A percentile compares a stretch with the other conserved stretches of the same genome.
phyloP scores from a whole-genome alignment of 1,139 yeast genomes.

The Taphrina deformans region DNA sequence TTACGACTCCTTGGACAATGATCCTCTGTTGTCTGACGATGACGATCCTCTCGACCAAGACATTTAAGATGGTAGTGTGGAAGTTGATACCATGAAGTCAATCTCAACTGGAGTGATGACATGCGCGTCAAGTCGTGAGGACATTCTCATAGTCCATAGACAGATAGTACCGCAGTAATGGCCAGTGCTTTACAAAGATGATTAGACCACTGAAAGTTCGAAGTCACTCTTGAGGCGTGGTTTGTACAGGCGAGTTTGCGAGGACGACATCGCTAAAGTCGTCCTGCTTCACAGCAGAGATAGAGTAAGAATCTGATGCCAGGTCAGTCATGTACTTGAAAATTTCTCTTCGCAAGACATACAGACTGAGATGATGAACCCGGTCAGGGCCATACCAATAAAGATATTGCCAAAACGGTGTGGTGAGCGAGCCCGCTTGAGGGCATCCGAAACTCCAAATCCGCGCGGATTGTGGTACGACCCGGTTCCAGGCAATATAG shows the following conservation, averaged over 20 bases:
- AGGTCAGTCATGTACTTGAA: not conserved
- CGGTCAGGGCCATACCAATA: slow-evolving; percentile 22
- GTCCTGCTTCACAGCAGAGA: slow-evolving; percentile 34
- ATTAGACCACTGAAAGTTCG: too few species aligned
- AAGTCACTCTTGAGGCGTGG: not conserved
- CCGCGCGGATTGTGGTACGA: slow-evolving; percentile 9
- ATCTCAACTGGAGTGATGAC: not conserved
- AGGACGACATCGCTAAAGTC: slow-evolving; percentile 34
- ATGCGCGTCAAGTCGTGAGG: not conserved
- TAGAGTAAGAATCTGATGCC: slow-evolving; percentile 27
- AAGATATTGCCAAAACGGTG: slow-evolving; percentile 24
- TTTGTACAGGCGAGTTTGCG: slow-evolving; percentile 10
- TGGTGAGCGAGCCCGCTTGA: slow-evolving; percentile 16
- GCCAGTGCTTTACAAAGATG: not conserved
- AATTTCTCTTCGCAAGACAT: not conserved
- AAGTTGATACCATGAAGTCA: not conserved
- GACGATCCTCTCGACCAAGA: slow-evolving; percentile 37
- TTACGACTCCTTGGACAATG: slow-evolving; percentile 41
- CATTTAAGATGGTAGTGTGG: not conserved
- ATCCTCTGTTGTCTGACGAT: slow-evolving; percentile 41
- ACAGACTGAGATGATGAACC: slow-evolving; percentile 33
- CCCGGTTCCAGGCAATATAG: slow-evolving; percentile 10
- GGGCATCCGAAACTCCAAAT: slow-evolving; percentile 21
- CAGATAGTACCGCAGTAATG: not conserved
- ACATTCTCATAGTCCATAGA: not conserved